Percentiles rank a stretch among this genome's conserved stretches.
Conservation (phyloP, 2,329 filamentous ascomycete species). For the Diaporthe vaccinii region DNA sequence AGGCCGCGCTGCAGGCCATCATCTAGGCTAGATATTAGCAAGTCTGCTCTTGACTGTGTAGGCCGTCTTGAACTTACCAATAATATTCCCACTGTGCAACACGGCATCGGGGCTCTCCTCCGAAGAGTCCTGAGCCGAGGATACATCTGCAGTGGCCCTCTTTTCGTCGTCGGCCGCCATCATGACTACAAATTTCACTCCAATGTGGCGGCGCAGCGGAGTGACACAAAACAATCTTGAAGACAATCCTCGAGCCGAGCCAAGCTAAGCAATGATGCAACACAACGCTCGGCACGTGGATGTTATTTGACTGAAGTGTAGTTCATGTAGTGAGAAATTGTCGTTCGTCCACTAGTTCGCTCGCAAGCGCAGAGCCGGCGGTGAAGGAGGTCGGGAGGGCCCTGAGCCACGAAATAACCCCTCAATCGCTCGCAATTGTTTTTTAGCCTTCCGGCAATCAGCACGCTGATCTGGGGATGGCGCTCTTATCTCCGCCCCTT, state of each 20-base stretch:
- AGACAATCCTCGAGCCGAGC: background rate
- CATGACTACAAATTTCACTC: background rate
- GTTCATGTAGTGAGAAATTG: background rate
- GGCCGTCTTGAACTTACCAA: background rate
- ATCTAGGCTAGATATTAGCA: constrained; percentile 10
- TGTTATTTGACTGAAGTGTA: background rate
- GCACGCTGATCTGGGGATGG: background rate
- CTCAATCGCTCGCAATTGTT: background rate
- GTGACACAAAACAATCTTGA: background rate
- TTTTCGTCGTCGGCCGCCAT: constrained; percentile 26
- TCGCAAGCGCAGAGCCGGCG: background rate
- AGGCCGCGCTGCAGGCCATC: constrained; percentile 39
- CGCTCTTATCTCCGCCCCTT: constrained; percentile 14
- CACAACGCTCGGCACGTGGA: background rate
- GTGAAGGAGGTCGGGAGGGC: background rate
- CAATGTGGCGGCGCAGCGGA: background rate
- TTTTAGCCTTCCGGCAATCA: constrained; percentile 8
- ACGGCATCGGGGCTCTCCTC: background rate
- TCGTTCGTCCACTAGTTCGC: constrained; percentile 13
- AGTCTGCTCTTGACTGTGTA: too few species aligned
- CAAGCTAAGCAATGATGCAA: background rate
- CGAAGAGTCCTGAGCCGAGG: background rate
- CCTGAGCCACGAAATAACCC: constrained; percentile 1
- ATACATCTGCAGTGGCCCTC: background rate
- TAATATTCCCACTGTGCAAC: constrained; percentile 32